Base-by-base conservation (phyloP, 305 asterid species). In the Fraxinus platypoda region DNA sequence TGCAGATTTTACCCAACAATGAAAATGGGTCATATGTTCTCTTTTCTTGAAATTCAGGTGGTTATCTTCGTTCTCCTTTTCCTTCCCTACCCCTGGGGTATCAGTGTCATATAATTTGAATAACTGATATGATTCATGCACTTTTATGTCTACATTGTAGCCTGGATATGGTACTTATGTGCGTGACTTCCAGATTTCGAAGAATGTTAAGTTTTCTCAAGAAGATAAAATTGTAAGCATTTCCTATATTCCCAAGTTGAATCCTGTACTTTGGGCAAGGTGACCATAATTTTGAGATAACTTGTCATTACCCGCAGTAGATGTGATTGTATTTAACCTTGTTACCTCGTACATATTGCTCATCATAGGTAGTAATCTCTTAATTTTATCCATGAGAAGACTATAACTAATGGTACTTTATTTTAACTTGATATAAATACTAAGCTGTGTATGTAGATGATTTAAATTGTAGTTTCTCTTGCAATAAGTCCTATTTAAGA, bases 1-100 rank as follows among this genome's bases (percentile, higher is more conserved):
- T 90, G 89, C 94, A 96, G 99, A 89, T 96, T 91, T 89, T 96
- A 85, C 84, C 98, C 99, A 35, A 87, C 87, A 87, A 74, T 91
- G 93, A 92, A 84, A 85, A 76, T 96, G 92, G 97, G 97, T 34
- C 91, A 90, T 77, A 88, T 91, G 57, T 86, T 94, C 52, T 81
- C 89, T 77, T 86, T 80, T 85, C 83, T 91, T 82, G 97, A 91
- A 81, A 87, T 90, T 80, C 92, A 93, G 99, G 99, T 92, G 78
- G 83, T 86, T 77, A 78, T 84, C 71, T 57, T 35, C 28, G 71
- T 64, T 71, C 80, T 75, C 66, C 79, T 78, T 80, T 86, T 78
- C 75, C 19, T 57, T 80, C 33, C 54, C 71, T 57, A 41, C 54
- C 77, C 80, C 79, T 79, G 49, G 54, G 54, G 66, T 73, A 54